Evolutionary conservation across 305 asterid genomes (phyloP), one percentile per base, ranked within the genome.

Genomic region (Fraxinus floribunda): DNA sequence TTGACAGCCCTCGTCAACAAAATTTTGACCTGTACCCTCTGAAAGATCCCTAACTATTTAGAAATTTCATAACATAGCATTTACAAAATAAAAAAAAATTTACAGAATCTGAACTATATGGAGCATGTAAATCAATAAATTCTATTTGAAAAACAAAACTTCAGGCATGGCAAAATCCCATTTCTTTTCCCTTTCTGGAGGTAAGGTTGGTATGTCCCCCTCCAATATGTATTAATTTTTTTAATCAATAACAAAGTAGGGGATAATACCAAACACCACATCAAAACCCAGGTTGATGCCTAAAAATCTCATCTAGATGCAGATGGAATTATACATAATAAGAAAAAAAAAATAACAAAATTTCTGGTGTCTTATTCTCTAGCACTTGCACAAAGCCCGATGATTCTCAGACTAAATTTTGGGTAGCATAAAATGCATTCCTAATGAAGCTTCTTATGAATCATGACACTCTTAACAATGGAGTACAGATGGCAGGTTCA

Each of bases 11-110:
- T 85, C 91, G 46, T 89, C 89, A 72, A 74, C 79, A 89, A 93
- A 94, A 82, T 94, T 94, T 85, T 94, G 97, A 32, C 93, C 98
- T 4, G 88, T 86, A 64, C 93, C 97, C 94, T 92, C 98, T 91
- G 93, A 88, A 82, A 77, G 80, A 79, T 80, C 46, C 26, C 7
- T 26, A 20, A 70, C 9, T 32, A 76, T 35, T 74, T 68, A 86
- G 77, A 6, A 16, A 80, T 22, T 60, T 83, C 68, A 70, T 57
- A 44, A 72, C 64, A 80, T 2, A 73, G 70, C 29, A 76, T 52
- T 73, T 13, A 26, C 52, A 77, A 64, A 15, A 13, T 49, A 29
- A 29, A 29, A 32, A 52, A 52, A 76, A 32, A 15, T 36, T 66
- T 60, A 75, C 38, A 60, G 70, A 52, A 41, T 78, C 75, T 46